phyloP scores from a whole-genome alignment of 306 rosid species.

The Pyrus pyrifolia region DNA sequence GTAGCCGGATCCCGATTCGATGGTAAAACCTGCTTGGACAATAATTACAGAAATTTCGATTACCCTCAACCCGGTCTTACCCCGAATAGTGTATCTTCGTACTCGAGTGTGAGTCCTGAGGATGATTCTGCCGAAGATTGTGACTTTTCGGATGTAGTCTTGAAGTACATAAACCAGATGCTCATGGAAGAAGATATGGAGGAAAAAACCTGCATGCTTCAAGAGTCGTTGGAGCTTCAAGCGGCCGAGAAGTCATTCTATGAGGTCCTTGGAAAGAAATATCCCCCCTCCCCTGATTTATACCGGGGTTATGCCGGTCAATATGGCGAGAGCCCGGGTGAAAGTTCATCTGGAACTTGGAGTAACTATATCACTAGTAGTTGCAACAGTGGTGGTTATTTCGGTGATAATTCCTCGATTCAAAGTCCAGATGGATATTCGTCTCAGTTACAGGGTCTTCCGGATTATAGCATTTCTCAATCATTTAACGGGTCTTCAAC shows the following conservation, averaged over 20 bases:
- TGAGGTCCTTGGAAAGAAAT: conserved; percentile 77
- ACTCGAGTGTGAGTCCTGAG: conserved; percentile 40
- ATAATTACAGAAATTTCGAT: conserved; percentile 22
- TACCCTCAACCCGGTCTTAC: conserved; percentile 33
- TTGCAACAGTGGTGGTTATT: conserved; percentile 27
- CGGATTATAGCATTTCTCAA: conserved; percentile 31
- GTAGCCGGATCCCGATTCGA: conserved; percentile 24
- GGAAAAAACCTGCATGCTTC: conserved; percentile 75
- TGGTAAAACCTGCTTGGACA: conserved; percentile 31
- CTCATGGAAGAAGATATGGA: conserved; percentile 98
- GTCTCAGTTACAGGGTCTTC: conserved; percentile 27
- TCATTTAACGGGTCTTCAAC: conserved; percentile 54
- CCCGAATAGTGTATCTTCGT: conserved; percentile 24
- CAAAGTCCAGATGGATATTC: conserved; percentile 28
- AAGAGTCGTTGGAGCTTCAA: conserved; percentile 90
- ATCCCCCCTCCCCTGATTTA: conserved; percentile 58
- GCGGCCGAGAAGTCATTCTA: conserved; percentile 86
- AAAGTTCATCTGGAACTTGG: conserved; percentile 23
- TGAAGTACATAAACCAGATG: conserved; percentile 74
- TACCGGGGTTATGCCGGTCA: conserved; percentile 18
- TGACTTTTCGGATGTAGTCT: conserved; percentile 81
- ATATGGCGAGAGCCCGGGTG: conserved; percentile 28
- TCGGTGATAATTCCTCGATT: conserved; percentile 17
- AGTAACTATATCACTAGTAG: conserved; percentile 22
- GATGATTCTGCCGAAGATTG: conserved; percentile 77